phyloP scores from a whole-genome alignment of 441 rosid species.

The Manihot esculenta region DNA sequence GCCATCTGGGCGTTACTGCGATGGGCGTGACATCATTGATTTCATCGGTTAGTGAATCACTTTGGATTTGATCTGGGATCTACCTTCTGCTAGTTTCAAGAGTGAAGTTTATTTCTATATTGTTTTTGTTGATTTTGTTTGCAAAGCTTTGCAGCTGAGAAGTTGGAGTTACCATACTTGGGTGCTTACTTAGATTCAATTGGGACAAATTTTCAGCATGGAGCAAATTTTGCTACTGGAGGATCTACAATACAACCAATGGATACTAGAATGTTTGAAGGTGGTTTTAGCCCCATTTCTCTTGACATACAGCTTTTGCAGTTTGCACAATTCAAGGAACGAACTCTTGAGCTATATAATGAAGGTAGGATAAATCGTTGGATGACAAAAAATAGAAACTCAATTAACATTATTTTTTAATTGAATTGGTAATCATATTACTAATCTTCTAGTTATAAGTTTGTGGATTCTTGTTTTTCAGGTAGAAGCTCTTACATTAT shows the following conservation, averaged over 20 bases:
- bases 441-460: not conserved
- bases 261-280: conserved; percentile 23
- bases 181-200: conserved; percentile 42
- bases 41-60: conserved; percentile 44
- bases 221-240: conserved; percentile 48
- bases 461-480: conserved; percentile 7
- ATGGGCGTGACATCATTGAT: conserved; percentile 76
- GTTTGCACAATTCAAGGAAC: conserved; percentile 56
- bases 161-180: conserved; percentile 32
- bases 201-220: conserved; percentile 35
- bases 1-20: conserved; percentile 69
- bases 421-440: not conserved
- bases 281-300: too few species aligned
- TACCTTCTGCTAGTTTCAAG: conserved; percentile 16
- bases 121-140: not conserved
- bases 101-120: not conserved
- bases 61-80: conserved; percentile 9
- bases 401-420: not conserved
- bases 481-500: conserved; percentile 27
- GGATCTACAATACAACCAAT: conserved; percentile 39
- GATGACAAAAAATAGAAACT: too few species aligned
- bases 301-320: conserved; percentile 52
- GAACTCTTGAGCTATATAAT: conserved; percentile 25
- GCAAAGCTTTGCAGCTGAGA: conserved; percentile 27
- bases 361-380: conserved; percentile 15